Evolutionary conservation across 2,329 filamentous ascomycete species (phyloP), one percentile per base, ranked within the genome.

Genomic region (Lachnellula willkommii): DNA sequence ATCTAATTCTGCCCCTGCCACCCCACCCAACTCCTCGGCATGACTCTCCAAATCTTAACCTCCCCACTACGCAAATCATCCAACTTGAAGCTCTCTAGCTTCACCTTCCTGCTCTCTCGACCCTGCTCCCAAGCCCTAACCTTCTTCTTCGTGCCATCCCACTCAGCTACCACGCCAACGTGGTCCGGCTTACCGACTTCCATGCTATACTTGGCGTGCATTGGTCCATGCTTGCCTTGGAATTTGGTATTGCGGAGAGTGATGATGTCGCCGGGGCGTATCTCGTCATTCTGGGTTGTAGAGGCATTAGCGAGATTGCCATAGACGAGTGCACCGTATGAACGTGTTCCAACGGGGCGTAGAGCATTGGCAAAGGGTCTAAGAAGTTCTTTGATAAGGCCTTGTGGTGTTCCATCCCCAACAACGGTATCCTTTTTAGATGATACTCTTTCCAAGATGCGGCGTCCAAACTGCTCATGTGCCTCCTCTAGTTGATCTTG

Each of bases 121-220:
- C 93, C 93, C 70, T 99, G 94, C 72, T 97, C 94, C 89, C 90
- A 97, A 1, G 87, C 92, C 28, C 92, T 78, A 26, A 99, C 87
- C 79, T 97, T 96, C 80, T 96, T 96, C 82, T 96, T 96, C 42
- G 90, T 95, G 3, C 94, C 94, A 71, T 99, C 94, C 94, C 94
- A 99, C 71, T 99, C 94, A 9, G 90, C 83, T 4, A 99, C 93
- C 2, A 99, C 77, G 2, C 83, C 94, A 0, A 97, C 93, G 67
- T 99, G 94, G 9, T 82, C 90, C 4, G 83, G 83, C 70, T 90
- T 94, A 62, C 91, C 92, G 1, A 96, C 89, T 64, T 99, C 94
- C 52, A 84, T 77, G 49, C 80, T 86, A 72, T 99, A 99, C 72
- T 96, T 97, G 63, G 89, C 88, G 70, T 97, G 92, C 88, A 99